These are phyloP conservation scores for Thuidium tamariscinum DNA, from an alignment of 225 moss, liverwort and hornwort species.

Conservation along the genomic window DNA sequence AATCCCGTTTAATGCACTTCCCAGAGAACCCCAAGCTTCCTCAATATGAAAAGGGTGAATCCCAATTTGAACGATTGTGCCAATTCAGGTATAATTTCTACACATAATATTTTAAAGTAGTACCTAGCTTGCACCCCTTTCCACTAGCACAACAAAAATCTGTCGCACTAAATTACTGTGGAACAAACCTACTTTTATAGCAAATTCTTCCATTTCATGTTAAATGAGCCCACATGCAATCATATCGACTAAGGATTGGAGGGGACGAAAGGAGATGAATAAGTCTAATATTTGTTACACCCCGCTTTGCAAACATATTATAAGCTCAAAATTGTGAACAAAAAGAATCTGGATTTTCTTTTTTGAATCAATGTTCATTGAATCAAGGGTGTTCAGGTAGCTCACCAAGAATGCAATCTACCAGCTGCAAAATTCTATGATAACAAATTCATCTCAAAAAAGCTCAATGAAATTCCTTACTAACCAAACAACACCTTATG, in stretches of 20 bases:
- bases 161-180: not conserved
- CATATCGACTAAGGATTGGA: not conserved
- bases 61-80: not conserved
- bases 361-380: not conserved
- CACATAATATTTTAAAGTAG: not conserved
- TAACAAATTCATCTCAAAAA: not conserved
- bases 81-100: not conserved
- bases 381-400: not conserved
- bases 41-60: not conserved
- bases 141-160: not conserved
- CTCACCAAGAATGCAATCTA: not conserved
- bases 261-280: not conserved
- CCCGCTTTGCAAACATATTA: not conserved
- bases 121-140: not conserved
- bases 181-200: not conserved
- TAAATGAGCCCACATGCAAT: not conserved
- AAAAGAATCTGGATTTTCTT: not conserved
- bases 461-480: not conserved
- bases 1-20: not conserved
- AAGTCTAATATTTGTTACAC: not conserved
- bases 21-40: not conserved
- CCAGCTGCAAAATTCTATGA: not conserved
- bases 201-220: not conserved
- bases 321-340: not conserved
- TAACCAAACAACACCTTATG: not conserved